phyloP scores from a whole-genome alignment of 2,329 filamentous ascomycete species.

The Tolypocladium pustulatum region DNA sequence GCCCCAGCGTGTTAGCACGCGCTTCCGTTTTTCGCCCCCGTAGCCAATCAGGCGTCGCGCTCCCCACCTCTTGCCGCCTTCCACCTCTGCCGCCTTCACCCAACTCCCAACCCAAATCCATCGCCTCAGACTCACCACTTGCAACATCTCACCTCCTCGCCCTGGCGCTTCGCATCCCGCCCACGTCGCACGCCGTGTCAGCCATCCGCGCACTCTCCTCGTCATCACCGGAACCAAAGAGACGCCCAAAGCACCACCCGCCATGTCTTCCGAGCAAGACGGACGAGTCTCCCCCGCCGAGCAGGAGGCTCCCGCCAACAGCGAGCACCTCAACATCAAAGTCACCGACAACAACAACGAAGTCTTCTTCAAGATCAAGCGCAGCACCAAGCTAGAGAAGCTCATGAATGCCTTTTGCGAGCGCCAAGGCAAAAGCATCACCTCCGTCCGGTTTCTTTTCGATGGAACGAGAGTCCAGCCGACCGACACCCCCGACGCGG shows the following conservation, averaged over 20 bases:
- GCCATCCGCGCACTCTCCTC: not conserved
- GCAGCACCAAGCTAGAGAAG: conserved; percentile 90
- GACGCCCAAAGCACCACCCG: not conserved
- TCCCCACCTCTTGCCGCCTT: conserved; percentile 13
- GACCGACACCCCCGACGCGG: conserved; percentile 81
- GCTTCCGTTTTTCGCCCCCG: not conserved
- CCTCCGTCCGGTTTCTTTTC: conserved; percentile 86
- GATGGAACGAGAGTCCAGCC: conserved; percentile 89
- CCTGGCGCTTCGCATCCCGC: not conserved
- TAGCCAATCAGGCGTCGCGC: conserved; percentile 12
- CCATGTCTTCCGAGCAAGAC: conserved; percentile 36
- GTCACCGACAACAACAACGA: conserved; percentile 99
- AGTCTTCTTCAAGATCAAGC: conserved; percentile 99
- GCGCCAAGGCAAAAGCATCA: conserved; percentile 77
- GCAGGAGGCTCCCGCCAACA: conserved; percentile 33
- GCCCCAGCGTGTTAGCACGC: not conserved
- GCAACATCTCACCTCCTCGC: not conserved
- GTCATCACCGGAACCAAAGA: not conserved
- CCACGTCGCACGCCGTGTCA: not conserved
- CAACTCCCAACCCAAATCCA: conserved; percentile 1
- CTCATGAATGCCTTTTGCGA: conserved; percentile 98
- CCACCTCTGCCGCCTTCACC: not conserved
- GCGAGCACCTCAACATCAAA: conserved; percentile 96
- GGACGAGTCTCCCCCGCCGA: conserved; percentile 38
- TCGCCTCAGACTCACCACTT: conserved; percentile 1